phyloP scores from a whole-genome alignment of 176 grass and related monocot species.

The Oryza glaberrima region DNA sequence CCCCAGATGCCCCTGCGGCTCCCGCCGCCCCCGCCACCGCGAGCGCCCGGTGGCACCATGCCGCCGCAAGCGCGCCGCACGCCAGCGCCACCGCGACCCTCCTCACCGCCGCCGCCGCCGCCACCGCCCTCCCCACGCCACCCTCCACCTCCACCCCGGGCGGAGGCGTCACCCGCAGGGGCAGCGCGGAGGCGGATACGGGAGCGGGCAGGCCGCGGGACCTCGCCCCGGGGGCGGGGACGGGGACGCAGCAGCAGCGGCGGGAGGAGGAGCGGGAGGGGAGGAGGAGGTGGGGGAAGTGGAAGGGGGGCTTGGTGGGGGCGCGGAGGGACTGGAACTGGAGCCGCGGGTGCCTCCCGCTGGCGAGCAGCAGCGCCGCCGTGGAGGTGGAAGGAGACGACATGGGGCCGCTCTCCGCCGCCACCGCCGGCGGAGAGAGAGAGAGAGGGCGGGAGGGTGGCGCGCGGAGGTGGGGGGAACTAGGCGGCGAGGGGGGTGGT shows the following conservation, averaged over 20 bases:
- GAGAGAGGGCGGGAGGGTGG: neutral
- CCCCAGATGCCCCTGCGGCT: slow-evolving; percentile 40
- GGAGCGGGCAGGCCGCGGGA: slow-evolving; percentile 23
- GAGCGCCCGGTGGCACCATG: slow-evolving; percentile 40
- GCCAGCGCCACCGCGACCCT: slow-evolving; percentile 35
- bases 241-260: neutral
- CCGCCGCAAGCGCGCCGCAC: slow-evolving; percentile 35
- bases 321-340: slow-evolving; percentile 48
- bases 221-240: slow-evolving; percentile 1
- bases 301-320: slow-evolving; percentile 50
- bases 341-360: slow-evolving; percentile 47
- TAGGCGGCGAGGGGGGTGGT: slow-evolving; percentile 21
- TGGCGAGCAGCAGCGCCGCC: slow-evolving; percentile 38
- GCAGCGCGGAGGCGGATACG: slow-evolving; percentile 18
- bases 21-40: slow-evolving; percentile 36
- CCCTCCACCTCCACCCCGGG: slow-evolving; percentile 25
- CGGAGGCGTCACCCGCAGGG: slow-evolving; percentile 1
- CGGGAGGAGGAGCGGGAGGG: slow-evolving; percentile 22
- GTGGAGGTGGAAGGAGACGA: neutral
- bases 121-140: neutral
- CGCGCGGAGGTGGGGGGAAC: neutral
- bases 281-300: neutral
- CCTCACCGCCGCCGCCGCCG: slow-evolving; percentile 8
- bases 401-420: slow-evolving; percentile 35
- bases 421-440: neutral